These are phyloP conservation scores for Paecilomyces sp. DNA, from an alignment of 2,329 filamentous ascomycete genomes.

Conservation along the genomic window DNA sequence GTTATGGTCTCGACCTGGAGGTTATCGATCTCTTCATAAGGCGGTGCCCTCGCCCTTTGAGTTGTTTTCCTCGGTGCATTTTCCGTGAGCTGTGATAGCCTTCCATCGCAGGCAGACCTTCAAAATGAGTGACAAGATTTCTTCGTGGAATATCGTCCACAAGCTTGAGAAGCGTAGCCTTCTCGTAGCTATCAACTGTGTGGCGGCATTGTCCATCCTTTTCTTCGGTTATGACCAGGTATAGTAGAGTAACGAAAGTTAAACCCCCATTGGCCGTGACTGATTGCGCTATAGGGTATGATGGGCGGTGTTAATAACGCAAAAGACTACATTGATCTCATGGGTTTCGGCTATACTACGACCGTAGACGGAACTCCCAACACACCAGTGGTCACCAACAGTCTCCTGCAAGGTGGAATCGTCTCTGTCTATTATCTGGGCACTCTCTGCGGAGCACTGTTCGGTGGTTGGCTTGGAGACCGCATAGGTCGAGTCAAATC, in stretches of 20 bases:
- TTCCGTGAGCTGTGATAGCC: neutral
- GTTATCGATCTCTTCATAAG: neutral
- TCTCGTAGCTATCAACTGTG: conserved; percentile 55
- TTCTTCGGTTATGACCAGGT: conserved; percentile 56
- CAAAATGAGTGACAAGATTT: conserved; percentile 32
- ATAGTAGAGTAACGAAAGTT: neutral
- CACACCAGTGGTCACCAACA: conserved; percentile 52
- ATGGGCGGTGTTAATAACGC: conserved; percentile 61
- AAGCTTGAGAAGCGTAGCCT: conserved; percentile 49
- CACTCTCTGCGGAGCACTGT: conserved; percentile 56
- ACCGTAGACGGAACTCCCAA: conserved; percentile 30
- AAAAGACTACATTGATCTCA: conserved; percentile 56
- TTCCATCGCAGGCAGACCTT: neutral
- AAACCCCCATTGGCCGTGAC: neutral
- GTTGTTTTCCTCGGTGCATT: neutral
- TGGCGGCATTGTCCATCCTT: conserved; percentile 60
- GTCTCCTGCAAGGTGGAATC: conserved; percentile 57
- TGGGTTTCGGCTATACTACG: conserved; percentile 58
- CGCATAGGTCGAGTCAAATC: conserved; percentile 55
- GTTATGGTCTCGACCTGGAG: neutral
- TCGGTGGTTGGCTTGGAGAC: conserved; percentile 60
- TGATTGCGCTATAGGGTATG: conserved; percentile 27
- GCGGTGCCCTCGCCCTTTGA: neutral
- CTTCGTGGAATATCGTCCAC: conserved; percentile 44
- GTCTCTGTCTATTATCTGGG: conserved; percentile 53